Evolutionary conservation across 257 asterid species (phyloP).

Genomic region (Handroanthus guayacan): DNA sequence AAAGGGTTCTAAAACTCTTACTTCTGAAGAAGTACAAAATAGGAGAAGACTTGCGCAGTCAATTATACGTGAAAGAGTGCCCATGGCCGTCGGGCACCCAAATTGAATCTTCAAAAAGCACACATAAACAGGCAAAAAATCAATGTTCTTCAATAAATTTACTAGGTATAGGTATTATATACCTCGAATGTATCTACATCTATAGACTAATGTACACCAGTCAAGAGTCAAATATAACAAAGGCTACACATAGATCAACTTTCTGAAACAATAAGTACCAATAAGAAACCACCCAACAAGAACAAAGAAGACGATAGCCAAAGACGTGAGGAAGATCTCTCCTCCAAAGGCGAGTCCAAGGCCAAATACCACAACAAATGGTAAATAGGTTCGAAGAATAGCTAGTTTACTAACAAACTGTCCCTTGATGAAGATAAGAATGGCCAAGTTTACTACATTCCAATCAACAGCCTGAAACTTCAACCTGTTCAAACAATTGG

Average conservation of each 20-base stretch:
- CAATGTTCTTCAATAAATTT: constrained; percentile 11
- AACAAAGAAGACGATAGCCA: constrained; percentile 57
- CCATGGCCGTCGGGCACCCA: background rate
- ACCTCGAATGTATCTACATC: constrained; percentile 30
- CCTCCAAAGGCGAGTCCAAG: constrained; percentile 80
- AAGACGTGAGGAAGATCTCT: constrained; percentile 55
- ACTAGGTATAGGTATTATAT: constrained; percentile 8
- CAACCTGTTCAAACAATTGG: constrained; percentile 88
- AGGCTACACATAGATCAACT: constrained; percentile 67
- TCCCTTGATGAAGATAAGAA: constrained; percentile 73
- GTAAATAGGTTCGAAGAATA: constrained; percentile 62
- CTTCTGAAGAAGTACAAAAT: no score
- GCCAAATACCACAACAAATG: constrained; percentile 58
- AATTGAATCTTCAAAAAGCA: background rate
- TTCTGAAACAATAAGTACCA: constrained; percentile 76
- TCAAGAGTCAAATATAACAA: constrained; percentile 13
- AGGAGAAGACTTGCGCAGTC: background rate
- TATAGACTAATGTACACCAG: constrained; percentile 18
- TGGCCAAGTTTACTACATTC: constrained; percentile 89
- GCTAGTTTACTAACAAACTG: constrained; percentile 69
- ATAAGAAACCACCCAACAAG: constrained; percentile 86
- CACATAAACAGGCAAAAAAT: background rate
- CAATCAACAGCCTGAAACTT: constrained; percentile 74
- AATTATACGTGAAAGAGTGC: background rate
- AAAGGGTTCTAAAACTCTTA: no score